Evolutionary conservation across 306 rosid species (phyloP).

Genomic region (Sindora glabra): DNA sequence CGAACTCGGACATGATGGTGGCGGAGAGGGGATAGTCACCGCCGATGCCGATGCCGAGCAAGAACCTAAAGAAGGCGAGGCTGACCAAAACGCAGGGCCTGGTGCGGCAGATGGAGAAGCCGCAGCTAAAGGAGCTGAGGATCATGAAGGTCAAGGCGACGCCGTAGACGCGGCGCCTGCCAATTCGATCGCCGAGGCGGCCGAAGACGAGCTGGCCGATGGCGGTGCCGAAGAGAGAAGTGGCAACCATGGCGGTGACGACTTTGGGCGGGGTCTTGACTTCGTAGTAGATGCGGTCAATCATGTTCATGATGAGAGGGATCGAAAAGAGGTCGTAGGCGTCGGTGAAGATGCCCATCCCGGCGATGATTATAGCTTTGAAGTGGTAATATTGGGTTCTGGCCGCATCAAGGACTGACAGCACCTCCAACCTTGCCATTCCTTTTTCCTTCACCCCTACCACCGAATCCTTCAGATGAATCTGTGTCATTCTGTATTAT

Average conservation of each 20-base stretch:
- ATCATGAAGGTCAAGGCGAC: constrained; percentile 50
- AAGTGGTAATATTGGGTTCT: constrained; percentile 68
- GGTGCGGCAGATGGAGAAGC: constrained; percentile 51
- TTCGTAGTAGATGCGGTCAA: constrained; percentile 47
- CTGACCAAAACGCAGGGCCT: constrained; percentile 36
- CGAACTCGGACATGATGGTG: constrained; percentile 85
- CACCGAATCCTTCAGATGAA: too few relatives aligned
- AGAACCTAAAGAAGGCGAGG: constrained; percentile 63
- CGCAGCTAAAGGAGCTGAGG: constrained; percentile 45
- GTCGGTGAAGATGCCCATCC: constrained; percentile 85
- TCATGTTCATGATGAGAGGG: constrained; percentile 35
- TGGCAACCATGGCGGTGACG: constrained; percentile 23
- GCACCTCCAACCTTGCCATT: constrained; percentile 49
- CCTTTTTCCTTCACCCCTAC: too few relatives aligned
- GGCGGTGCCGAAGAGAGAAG: constrained; percentile 44
- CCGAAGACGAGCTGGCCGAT: constrained; percentile 61
- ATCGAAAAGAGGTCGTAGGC: constrained; percentile 68
- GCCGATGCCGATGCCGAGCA: constrained; percentile 69
- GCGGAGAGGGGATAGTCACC: constrained; percentile 83
- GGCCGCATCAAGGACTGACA: constrained; percentile 62
- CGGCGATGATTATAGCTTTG: constrained; percentile 76
- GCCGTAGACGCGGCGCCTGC: constrained; percentile 58
- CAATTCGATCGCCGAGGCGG: constrained; percentile 49
- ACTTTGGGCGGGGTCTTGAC: constrained; percentile 10
- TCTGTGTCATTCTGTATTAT: too few relatives aligned